Evolutionary conservation across 164 flowering plant genomes (phyloP), one percentile per base, ranked within the genome.

Genomic region (Piper longum): DNA sequence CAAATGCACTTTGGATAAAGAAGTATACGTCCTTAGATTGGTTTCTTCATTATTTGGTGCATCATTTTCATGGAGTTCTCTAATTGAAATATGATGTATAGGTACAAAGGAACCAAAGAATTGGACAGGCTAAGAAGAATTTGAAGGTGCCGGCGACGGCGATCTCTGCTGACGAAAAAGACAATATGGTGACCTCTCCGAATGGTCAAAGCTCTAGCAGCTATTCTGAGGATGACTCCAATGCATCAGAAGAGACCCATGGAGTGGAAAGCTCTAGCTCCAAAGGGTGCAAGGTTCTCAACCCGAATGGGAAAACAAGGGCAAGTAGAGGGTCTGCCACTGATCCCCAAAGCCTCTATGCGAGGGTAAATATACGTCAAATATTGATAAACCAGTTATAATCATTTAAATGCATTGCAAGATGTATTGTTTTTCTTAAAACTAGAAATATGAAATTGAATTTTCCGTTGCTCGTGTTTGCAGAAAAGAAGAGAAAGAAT

Each of bases 261-360:
- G 80, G 73, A 36, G 36, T 26, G 36, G 36, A 1, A 26, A 26
- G 36, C 36, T 26, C 36, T 26, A 26, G 36, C 36, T 26, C 36
- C 36, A 26, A 26, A 26, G 67, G 60, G 57, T 57, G 69, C 7
- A 56, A 63, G 26, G 73, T 73, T 63, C 74, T 67, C 60, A 72
- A 75, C 67, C 51, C 58, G 43, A 79, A 66, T 16, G 89, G 90
- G 6, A 88, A 82, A 71, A 67, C 79, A 7, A 84, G 91, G 75
- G 92, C 97, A 43, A 71, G 75, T 13, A 80, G 90, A 70, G 95
- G 92, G 0, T 69, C 87, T 4, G 96, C 97, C 0, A 85, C 96
- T 0, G 97, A 93, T 72, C 87, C 97, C n/a, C 98, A 93, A 63
- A 93, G 98, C 83, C 92, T 93, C 64, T 90, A 93, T 72, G 98